Evolutionary conservation across 805 yeast genomes (phyloP), one percentile per base, ranked within the genome.

Genomic region (Grigorovia humatica): DNA sequence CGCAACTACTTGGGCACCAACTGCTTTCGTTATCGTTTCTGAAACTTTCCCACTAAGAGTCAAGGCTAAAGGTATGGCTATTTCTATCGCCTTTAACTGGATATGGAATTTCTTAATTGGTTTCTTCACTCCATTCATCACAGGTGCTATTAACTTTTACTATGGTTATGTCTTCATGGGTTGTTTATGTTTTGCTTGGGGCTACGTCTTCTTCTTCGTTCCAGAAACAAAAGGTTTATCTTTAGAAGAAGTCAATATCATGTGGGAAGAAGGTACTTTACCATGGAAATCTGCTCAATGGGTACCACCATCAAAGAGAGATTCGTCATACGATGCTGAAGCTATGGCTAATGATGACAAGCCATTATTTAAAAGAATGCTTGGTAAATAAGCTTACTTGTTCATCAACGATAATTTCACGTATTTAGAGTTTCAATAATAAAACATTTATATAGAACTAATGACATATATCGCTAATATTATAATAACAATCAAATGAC

Each of bases 201-300:
- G 82, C 66, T 86, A 82, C 66, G 85, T 85, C 51, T 79, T 75
- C 74, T 79, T 85, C 74, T 76, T 75, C 59, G 79, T 86, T 54
- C 80, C 80, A 60, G 89, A 85, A 69, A 86, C 95, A 51, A 81
- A 79, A 71, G 93, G 93, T 54, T 77, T 85, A 63, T 75, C 85
- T 47, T 77, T 87, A 66, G 95, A 86, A 70, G 88, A 85, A 67
- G 85, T 85, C 57, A 89, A 76, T 77, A 82, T 77, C 59, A 68
- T 81, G 70, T 74, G 72, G 66, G 61, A 74, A 46, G 64, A 68
- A 44, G 67, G 64, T 54, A 64, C 65, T 48, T 58, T 59, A 49
- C 69, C 75, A 32, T 71, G 74, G 74, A 57, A 61, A 47, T 78
- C 81, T 17, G 53, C 71, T 30, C 59, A 58, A 52, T 81, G 76